Evolutionary conservation across 2,329 filamentous ascomycete genomes (phyloP).

Genomic region (Phialemoniopsis sp.): DNA sequence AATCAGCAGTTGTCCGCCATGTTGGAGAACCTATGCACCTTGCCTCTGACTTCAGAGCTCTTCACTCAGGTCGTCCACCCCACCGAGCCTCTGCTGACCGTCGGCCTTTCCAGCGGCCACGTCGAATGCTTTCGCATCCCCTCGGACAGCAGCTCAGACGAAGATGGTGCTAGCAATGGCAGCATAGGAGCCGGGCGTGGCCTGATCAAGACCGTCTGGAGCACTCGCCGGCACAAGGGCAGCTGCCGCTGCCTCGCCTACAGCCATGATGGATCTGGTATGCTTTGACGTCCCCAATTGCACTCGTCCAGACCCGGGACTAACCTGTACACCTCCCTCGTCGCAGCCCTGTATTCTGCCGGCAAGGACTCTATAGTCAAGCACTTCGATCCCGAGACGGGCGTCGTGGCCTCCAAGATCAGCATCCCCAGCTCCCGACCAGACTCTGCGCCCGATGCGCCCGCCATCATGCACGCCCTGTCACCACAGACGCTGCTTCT

Average conservation of each 20-base stretch:
- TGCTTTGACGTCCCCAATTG: constrained; percentile 26
- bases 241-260: constrained; percentile 84
- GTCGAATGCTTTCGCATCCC: constrained; percentile 80
- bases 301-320: not conserved
- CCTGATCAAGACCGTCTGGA: constrained; percentile 79
- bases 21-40: constrained; percentile 89
- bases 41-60: constrained; percentile 80
- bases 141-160: constrained; percentile 42
- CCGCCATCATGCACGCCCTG: constrained; percentile 76
- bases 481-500: constrained; percentile 86
- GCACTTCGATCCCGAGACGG: constrained; percentile 49
- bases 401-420: constrained; percentile 76
- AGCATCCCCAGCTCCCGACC: constrained; percentile 60
- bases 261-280: constrained; percentile 69
- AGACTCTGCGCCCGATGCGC: constrained; percentile 51
- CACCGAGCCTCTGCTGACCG: constrained; percentile 74
- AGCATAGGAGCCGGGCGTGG: constrained; percentile 61
- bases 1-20: constrained; percentile 37
- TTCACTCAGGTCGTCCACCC: constrained; percentile 89
- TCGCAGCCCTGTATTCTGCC: constrained; percentile 56
- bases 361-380: constrained; percentile 54
- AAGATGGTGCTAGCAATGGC: constrained; percentile 43
- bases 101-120: constrained; percentile 80
- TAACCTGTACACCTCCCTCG: constrained; percentile 1
- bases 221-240: constrained; percentile 85